Conservation (phyloP, 2,329 filamentous ascomycete genomes). For the Ascocoryne sarcoides region DNA sequence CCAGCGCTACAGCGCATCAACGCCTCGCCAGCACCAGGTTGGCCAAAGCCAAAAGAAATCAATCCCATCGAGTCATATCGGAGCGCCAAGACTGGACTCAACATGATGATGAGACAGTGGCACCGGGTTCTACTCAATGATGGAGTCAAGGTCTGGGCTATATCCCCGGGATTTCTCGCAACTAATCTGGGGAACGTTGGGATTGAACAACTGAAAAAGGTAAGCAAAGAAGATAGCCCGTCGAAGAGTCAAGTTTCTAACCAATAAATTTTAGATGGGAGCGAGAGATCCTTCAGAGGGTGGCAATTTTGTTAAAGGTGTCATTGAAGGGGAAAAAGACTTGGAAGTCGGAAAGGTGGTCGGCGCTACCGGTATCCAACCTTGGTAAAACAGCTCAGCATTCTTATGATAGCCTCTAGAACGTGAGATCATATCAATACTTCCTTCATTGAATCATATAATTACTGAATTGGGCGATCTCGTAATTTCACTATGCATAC, state of each 20-base stretch:
- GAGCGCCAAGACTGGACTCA: conserved; percentile 36
- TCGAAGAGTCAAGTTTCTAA: background rate
- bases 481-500: conserved; percentile 11
- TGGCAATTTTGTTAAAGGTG: conserved; percentile 32
- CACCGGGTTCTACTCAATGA: conserved; percentile 36
- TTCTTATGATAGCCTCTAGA: conserved; percentile 11
- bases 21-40: conserved; percentile 28
- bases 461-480: conserved; percentile 9
- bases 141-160: conserved; percentile 40
- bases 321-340: conserved; percentile 35
- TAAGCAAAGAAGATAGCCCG: conserved; percentile 12
- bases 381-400: conserved; percentile 9
- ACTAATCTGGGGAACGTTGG: conserved; percentile 33
- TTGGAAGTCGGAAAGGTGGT: conserved; percentile 33
- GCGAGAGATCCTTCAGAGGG: conserved; percentile 30
- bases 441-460: conserved; percentile 9
- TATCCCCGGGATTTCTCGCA: conserved; percentile 42
- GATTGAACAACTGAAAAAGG: conserved; percentile 15
- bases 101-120: conserved; percentile 42
- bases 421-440: conserved; percentile 10
- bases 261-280: conserved; percentile 18
- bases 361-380: conserved; percentile 7
- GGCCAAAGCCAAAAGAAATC: conserved; percentile 31
- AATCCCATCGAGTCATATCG: conserved; percentile 31
- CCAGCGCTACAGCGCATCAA: conserved; percentile 16